Evolutionary conservation across 345 rosid genomes (phyloP).

Genomic region (Moricandia arvensis): DNA sequence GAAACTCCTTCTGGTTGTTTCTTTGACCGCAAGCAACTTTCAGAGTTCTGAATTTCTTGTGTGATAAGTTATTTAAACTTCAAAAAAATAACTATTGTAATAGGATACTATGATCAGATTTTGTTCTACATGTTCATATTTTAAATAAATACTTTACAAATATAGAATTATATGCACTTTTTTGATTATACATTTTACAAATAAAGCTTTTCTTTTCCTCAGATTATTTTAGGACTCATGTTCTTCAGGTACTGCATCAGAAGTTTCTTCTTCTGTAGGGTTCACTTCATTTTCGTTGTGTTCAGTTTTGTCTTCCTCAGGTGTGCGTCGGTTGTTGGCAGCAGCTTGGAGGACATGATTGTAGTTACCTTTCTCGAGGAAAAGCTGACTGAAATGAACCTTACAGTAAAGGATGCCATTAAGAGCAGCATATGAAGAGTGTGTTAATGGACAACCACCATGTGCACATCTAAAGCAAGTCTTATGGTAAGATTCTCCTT

Average conservation of each 20-base stretch:
- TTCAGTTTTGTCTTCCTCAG: constrained; percentile 1
- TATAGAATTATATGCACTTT: too few relatives aligned
- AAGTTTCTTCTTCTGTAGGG: constrained; percentile 8
- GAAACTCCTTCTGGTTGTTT: background rate
- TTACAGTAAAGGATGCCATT: too few relatives aligned
- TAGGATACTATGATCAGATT: background rate
- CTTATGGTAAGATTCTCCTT: constrained; percentile 88
- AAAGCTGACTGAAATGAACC: too few relatives aligned
- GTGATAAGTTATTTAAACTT: background rate
- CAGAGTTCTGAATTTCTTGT: background rate
- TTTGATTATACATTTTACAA: too few relatives aligned
- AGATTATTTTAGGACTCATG: constrained; percentile 7
- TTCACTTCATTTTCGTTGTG: constrained; percentile 10
- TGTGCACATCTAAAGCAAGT: constrained; percentile 37
- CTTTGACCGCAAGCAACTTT: background rate
- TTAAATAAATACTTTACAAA: too few relatives aligned
- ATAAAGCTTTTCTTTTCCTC: too few relatives aligned
- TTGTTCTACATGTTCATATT: background rate
- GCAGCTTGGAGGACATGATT: constrained; percentile 61
- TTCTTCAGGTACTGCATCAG: constrained; percentile 19
- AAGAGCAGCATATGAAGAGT: too few relatives aligned
- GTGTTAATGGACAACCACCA: too few relatives aligned
- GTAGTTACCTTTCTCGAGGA: constrained; percentile 85
- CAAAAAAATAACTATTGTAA: background rate
- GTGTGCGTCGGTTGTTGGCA: constrained; percentile 33